phyloP scores from a whole-genome alignment of 2,329 filamentous ascomycete species.

The Xylaria hypoxylon region DNA sequence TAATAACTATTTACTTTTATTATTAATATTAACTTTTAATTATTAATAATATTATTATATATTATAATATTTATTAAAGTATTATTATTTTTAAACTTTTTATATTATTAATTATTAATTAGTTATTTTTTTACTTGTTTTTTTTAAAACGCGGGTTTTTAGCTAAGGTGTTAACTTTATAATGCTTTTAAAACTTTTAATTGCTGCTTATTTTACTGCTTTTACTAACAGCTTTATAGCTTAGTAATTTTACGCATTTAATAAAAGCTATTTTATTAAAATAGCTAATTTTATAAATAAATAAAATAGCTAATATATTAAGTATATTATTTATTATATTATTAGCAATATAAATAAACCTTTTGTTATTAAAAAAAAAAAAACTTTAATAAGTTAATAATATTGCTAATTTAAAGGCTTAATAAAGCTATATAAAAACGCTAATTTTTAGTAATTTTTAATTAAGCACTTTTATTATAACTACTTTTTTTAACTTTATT shows the following conservation, averaged over 20 bases:
- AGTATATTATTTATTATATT: background rate
- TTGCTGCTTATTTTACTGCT: too few species aligned
- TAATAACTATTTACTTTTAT: too few species aligned
- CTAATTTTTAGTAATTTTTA: conserved; percentile 1
- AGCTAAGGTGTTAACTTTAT: too few species aligned
- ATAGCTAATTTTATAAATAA: background rate
- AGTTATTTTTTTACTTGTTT: too few species aligned
- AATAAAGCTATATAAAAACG: background rate
- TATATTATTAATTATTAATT: too few species aligned
- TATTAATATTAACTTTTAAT: too few species aligned
- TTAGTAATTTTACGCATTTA: background rate
- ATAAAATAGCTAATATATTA: conserved; percentile 11
- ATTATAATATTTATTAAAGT: too few species aligned
- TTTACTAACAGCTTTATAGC: conserved; percentile 9
- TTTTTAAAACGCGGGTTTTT: too few species aligned
- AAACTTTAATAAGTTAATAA: conserved; percentile 1
- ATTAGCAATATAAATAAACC: background rate
- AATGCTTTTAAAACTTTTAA: too few species aligned
- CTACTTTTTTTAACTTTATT: background rate
- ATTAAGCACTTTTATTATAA: background rate
- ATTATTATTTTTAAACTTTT: too few species aligned
- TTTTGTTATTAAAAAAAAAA: background rate
- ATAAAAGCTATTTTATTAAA: background rate
- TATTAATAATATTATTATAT: too few species aligned
- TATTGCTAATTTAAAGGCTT: background rate